A percentile compares a stretch with the other conserved stretches of the same genome.
These are phyloP conservation scores for Pseudonitzschia multistriata DNA, from an alignment of 108 stramenopile genomes.

Conservation along the genomic window DNA sequence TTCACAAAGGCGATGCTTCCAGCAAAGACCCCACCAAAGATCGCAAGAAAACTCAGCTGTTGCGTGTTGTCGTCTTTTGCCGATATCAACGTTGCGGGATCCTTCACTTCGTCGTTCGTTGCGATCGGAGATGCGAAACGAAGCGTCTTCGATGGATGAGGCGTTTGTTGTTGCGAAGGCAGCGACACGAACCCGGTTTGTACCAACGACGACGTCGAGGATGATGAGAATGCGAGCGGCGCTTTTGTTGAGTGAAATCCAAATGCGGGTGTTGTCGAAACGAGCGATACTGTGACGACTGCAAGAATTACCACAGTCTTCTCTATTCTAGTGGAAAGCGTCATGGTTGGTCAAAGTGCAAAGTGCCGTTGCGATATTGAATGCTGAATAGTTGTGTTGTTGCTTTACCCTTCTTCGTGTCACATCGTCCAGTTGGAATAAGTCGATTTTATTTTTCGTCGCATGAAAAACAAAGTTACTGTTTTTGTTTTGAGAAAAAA, in stretches of 20 bases:
- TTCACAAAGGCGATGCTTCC: background rate
- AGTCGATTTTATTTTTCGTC: no score
- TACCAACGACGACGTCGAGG: background rate
- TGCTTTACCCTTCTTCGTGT: no score
- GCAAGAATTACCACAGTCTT: no score
- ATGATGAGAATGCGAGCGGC: background rate
- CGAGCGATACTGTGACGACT: no score
- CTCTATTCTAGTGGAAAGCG: no score
- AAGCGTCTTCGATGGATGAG: background rate
- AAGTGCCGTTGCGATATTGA: no score
- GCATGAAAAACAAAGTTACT: no score
- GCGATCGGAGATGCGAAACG: background rate
- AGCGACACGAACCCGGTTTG: background rate
- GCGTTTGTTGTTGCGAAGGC: background rate
- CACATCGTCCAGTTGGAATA: no score
- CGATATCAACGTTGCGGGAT: conserved; percentile 4
- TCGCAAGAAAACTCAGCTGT: background rate
- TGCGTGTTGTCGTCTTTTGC: background rate
- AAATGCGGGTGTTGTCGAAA: background rate
- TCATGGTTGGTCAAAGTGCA: no score
- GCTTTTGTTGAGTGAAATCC: background rate
- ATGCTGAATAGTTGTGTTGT: no score
- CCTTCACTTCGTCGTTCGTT: conserved; percentile 6
- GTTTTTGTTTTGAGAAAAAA: no score
- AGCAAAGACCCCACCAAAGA: background rate